Evolutionary conservation across 148 eudicot species (phyloP), one percentile per base, ranked within the genome.

Genomic region (Pharnaceum exiguum): DNA sequence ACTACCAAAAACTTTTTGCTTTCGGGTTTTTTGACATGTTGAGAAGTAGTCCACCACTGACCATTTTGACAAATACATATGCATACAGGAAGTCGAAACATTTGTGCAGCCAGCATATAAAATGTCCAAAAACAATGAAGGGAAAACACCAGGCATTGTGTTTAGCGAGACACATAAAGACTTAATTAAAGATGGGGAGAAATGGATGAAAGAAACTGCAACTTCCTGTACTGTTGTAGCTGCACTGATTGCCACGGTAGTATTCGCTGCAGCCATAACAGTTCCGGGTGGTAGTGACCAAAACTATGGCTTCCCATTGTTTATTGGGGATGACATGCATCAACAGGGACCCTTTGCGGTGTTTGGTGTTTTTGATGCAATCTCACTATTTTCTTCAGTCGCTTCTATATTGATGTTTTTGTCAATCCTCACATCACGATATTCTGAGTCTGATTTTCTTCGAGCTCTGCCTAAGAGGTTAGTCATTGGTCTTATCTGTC

Each of bases 141-240:
- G 36, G 4, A 54, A 59, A 16, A 53, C 55, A 9, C 67, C 73
- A 12, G 11, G 35, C 3, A 8, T 29, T 2, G 67, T 69, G 21
- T 69, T 69, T 15, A 46, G 26, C 1, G 62, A 69, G 19, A 17
- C 51, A 46, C 67, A 69, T 36, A 21, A 55, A 44, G n/a, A 30
- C 21, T 55, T 69, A 57, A 26, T 69, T 0, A 47, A 46, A 48
- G 49, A 69, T 45, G 73, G 66, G 10, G 62, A 61, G 46, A 55
- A 46, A 22, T 61, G 73, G 73, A 39, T 69, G 73, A 69, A 69
- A 61, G 48, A 46, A 21, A 69, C 73, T 4, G 56, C 67, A 11
- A 54, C 49, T 25, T 61, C 73, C 4, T 55, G 47, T 32, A 61
- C 73, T 2, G 62, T 69, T 46, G 67, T 36, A 4, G 65, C 71